phyloP scores from a whole-genome alignment of 2,329 filamentous ascomycete genomes.

The Cercospora berteroae region DNA sequence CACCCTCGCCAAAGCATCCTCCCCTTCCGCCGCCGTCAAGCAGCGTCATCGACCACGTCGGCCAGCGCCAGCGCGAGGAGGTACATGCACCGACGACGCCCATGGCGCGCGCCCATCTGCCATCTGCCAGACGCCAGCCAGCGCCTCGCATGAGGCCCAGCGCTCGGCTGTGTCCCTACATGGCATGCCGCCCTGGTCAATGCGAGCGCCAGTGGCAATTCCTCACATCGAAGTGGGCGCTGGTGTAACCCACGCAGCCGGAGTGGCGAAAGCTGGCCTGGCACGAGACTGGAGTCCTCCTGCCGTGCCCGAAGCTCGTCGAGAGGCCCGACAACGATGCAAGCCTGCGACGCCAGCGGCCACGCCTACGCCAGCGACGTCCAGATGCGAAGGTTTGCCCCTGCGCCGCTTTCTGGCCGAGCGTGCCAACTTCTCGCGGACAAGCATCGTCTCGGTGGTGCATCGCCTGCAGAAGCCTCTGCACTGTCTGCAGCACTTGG shows the following conservation, averaged over 20 bases:
- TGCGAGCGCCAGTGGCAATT: not conserved
- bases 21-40: not conserved
- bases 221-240: not conserved
- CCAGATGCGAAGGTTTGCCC: constrained; percentile 15
- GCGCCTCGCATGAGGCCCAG: not conserved
- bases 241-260: not conserved
- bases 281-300: not conserved
- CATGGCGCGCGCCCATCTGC: no score
- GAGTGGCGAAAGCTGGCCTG: not conserved
- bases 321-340: not conserved
- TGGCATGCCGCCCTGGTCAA: not conserved
- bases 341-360: not conserved
- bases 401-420: constrained; percentile 15
- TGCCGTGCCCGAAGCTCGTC: not conserved
- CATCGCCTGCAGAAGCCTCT: constrained; percentile 14
- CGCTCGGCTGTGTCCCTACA: not conserved
- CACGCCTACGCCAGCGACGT: constrained; percentile 1
- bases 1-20: not conserved
- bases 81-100: not conserved
- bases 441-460: constrained; percentile 7
- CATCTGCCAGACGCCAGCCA: not conserved
- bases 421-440: constrained; percentile 1
- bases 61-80: not conserved
- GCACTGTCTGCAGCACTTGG: constrained; percentile 7
- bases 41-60: not conserved